Conservation (phyloP, 179 eudicot genomes). For the Pouteria campechiana region DNA sequence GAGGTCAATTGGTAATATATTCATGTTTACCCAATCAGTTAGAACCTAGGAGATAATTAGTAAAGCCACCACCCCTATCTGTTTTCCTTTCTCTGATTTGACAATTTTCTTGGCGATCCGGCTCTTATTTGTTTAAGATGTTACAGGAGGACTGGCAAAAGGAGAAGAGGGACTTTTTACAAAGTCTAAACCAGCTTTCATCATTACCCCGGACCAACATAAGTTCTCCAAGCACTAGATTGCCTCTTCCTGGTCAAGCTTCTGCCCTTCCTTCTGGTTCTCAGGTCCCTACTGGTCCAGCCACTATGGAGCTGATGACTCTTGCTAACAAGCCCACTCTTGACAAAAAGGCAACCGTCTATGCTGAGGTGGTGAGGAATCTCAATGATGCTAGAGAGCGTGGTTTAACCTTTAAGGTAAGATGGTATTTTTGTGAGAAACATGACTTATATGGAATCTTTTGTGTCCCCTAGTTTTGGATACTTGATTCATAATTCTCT, state of each 20-base stretch:
- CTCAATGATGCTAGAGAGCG: slow-evolving; percentile 71
- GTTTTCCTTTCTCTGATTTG: no score
- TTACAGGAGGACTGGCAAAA: slow-evolving; percentile 92
- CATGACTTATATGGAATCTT: no score
- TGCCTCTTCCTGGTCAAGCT: slow-evolving; percentile 47
- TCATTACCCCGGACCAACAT: slow-evolving; percentile 63
- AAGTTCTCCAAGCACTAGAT: slow-evolving; percentile 31
- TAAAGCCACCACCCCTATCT: no score
- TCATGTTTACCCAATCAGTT: no score
- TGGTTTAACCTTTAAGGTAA: slow-evolving; percentile 69
- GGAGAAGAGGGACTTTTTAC: slow-evolving; percentile 85
- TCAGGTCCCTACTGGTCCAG: slow-evolving; percentile 39
- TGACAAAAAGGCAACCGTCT: slow-evolving; percentile 74
- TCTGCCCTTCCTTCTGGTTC: slow-evolving; percentile 46
- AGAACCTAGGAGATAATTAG: no score
- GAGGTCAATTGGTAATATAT: no score
- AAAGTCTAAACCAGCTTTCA: slow-evolving; percentile 76
- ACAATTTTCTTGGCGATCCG: not conserved
- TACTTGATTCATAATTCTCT: no score
- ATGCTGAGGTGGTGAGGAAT: slow-evolving; percentile 67
- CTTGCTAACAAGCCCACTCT: slow-evolving; percentile 42
- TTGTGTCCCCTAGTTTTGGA: no score
- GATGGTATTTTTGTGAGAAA: slow-evolving; percentile 6
- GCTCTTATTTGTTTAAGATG: slow-evolving; percentile 1
- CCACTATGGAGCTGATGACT: slow-evolving; percentile 59